Evolutionary conservation across 2,329 filamentous ascomycete species (phyloP).

Genomic region (Calonectria pteridis): DNA sequence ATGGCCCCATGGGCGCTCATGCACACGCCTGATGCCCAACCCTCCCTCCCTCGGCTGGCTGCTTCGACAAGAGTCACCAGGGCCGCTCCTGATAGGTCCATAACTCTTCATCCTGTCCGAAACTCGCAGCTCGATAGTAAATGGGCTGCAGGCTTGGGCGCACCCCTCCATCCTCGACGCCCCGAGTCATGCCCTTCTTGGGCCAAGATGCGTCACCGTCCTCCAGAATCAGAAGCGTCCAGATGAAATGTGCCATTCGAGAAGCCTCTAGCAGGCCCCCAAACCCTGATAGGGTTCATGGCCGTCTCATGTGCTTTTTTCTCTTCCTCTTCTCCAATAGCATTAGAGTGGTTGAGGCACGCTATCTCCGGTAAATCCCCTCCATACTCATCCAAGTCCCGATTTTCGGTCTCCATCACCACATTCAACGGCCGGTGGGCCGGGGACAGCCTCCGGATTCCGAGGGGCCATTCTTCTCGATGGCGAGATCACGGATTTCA

Average conservation of each 20-base stretch:
- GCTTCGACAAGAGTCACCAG: conserved; percentile 22
- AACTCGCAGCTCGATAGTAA: conserved; percentile 14
- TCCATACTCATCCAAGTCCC: conserved; percentile 3
- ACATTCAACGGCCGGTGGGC: conserved; percentile 19
- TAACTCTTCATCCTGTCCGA: conserved; percentile 9
- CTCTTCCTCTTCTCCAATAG: background rate
- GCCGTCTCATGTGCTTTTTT: conserved; percentile 22
- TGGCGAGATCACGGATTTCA: background rate
- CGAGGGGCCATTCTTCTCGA: background rate
- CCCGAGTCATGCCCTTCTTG: conserved; percentile 28
- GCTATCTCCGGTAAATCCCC: conserved; percentile 31
- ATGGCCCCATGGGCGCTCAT: conserved; percentile 32
- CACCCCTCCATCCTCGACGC: conserved; percentile 11
- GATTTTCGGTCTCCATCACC: conserved; percentile 22
- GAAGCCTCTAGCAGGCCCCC: conserved; percentile 24
- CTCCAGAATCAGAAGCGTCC: conserved; percentile 21
- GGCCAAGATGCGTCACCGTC: conserved; percentile 22
- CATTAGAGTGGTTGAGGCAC: conserved; percentile 13
- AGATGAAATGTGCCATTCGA: conserved; percentile 27
- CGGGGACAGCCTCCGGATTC: conserved; percentile 17
- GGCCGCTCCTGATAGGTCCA: conserved; percentile 23
- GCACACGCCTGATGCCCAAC: conserved; percentile 42
- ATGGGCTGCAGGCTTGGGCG: conserved; percentile 2
- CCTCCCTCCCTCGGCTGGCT: conserved; percentile 27
- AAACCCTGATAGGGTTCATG: conserved; percentile 11